Conservation (phyloP, 1,284 basidiomycete genomes). For the Sanguinoderma infundibulare region DNA sequence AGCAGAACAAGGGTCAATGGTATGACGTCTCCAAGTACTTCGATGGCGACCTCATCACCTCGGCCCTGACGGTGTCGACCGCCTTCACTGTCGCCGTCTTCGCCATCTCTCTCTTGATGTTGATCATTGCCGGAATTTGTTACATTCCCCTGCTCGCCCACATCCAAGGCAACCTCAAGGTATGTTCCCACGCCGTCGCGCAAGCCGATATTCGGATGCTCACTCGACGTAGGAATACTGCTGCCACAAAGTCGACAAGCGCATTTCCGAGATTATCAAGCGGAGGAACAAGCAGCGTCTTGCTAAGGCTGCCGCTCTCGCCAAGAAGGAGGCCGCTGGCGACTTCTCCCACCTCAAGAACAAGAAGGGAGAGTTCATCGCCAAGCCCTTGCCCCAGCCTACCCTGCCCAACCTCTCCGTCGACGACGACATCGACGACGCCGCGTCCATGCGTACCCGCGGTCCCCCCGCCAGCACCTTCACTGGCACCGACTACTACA, state of each 20-base stretch:
- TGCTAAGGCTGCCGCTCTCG: conserved; percentile 80
- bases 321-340: conserved; percentile 89
- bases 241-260: conserved; percentile 99
- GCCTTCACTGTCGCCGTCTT: conserved; percentile 92
- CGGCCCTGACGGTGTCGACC: conserved; percentile 85
- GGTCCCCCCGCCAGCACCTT: conserved; percentile 57
- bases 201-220: neutral
- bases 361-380: conserved; percentile 87
- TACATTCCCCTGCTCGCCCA: conserved; percentile 94
- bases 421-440: conserved; percentile 76
- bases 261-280: conserved; percentile 93
- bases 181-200: conserved; percentile 28
- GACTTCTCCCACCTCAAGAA: conserved; percentile 93
- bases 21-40: conserved; percentile 76
- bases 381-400: conserved; percentile 89
- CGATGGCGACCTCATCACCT: conserved; percentile 72
- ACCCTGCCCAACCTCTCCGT: conserved; percentile 92
- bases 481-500: conserved; percentile 53
- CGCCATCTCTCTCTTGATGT: conserved; percentile 79
- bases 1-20: conserved; percentile 68
- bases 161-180: conserved; percentile 96
- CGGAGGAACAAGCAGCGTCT: conserved; percentile 89
- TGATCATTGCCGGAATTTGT: conserved; percentile 84
- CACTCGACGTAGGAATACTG: conserved; percentile 80
- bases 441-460: conserved; percentile 60